Evolutionary conservation across 164 flowering plant genomes (phyloP).

Genomic region (Vitis cinerea): DNA sequence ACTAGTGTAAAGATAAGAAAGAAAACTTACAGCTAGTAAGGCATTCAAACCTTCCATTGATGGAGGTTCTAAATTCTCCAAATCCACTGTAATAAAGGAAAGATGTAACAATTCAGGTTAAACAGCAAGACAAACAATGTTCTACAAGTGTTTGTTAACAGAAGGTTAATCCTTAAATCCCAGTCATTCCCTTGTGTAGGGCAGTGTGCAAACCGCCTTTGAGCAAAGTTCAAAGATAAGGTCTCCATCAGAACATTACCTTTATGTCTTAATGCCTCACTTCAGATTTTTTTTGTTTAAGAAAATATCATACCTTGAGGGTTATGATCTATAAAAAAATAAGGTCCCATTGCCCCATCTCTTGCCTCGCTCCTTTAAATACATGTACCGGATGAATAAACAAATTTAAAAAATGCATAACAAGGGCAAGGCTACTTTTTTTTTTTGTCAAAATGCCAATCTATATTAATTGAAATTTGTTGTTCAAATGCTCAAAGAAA

Average conservation of each 20-base stretch:
- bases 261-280: too few relatives aligned
- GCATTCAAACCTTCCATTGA: conserved; percentile 75
- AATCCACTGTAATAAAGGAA: conserved; percentile 22
- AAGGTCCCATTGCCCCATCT: too few relatives aligned
- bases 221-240: background rate
- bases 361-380: too few relatives aligned
- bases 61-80: conserved; percentile 46
- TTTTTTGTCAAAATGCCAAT: background rate
- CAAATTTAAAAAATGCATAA: background rate
- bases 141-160: background rate
- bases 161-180: background rate
- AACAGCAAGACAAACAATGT: too few relatives aligned
- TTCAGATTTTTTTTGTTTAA: too few relatives aligned
- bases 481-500: background rate
- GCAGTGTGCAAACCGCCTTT: background rate
- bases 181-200: background rate
- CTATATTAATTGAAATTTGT: background rate
- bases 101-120: background rate
- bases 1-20: background rate
- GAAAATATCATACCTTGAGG: too few relatives aligned
- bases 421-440: background rate
- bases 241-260: too few relatives aligned
- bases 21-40: conserved; percentile 53
- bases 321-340: too few relatives aligned
- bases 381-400: too few relatives aligned